Base-by-base conservation (phyloP, 2,329 filamentous ascomycete genomes). In the Fusarium pseudograminearum region DNA sequence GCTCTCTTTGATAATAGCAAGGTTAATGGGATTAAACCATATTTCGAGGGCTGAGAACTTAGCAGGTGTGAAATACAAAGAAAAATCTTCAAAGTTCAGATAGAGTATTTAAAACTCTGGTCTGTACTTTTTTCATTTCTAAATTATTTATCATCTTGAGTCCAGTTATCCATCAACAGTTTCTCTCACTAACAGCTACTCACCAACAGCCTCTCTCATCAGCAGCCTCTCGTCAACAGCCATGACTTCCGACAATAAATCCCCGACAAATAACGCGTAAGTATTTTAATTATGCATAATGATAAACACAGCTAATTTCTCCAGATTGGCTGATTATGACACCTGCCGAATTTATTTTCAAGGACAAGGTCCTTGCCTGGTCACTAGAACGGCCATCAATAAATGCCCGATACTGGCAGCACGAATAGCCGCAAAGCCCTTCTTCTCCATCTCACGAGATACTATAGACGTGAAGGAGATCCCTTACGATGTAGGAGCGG, bases 381-480 rank as follows among this genome's bases (percentile, higher is more conserved):
- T 55, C 4, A 5, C 33, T 3, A 40, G 33, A 24, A 20, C 16
- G 3, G 22, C 26, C 8, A 16, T 64, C n/a, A 31, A 44, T 0
- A 64, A 22, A 34, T 64, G 61, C 4, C 61, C 61, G 2, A 36
- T n/a, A 3, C 22, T 57, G 8, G 31, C 44, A n/a, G 15, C 3
- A 2, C 38, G 44, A 16, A 12, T 64, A 4, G 20, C 28, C 0
- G 22, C 26, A 28, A 44, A 28, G 6, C 15, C 33, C 8, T 30
- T 42, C 9, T 61, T 36, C 11, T 51, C 36, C 1, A 38, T 22
- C 1, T 24, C 50, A 1, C 22, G 30, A 0, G 22, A 57, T 5
- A 15, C 2, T 2, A 20, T 48, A 7, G 15, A 64, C 4, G 16
- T 63, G 0, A 5, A 30, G n/a, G 55, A 65, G 1, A 51, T 65